These are phyloP conservation scores for Lactuca sativa DNA, from an alignment of 129 eudicot species.

Conservation along the genomic window DNA sequence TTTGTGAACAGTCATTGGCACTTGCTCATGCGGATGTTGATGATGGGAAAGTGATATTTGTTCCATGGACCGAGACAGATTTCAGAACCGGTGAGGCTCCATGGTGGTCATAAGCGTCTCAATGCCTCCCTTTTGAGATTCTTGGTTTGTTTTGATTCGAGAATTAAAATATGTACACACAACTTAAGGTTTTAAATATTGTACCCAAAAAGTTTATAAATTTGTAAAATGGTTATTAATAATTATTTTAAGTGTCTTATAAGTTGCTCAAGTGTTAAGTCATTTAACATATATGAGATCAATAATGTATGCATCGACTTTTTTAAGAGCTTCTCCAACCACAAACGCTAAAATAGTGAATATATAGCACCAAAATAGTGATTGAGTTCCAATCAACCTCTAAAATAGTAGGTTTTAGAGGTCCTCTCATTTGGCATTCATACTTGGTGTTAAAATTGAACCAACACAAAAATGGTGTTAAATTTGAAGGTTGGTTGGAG, in stretches of 20 bases:
- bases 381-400: too few species aligned
- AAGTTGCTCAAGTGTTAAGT: background rate
- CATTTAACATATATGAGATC: too few species aligned
- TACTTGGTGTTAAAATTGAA: too few species aligned
- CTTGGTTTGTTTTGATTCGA: constrained; percentile 14
- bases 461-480: too few species aligned
- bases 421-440: too few species aligned
- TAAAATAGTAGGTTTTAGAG: too few species aligned
- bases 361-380: too few species aligned
- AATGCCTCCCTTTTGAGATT: background rate
- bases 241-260: background rate
- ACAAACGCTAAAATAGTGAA: too few species aligned
- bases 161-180: constrained; percentile 30
- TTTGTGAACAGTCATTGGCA: constrained; percentile 74
- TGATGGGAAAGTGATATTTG: constrained; percentile 85
- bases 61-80: constrained; percentile 93
- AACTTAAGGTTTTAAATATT: constrained; percentile 22
- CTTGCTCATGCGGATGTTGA: constrained; percentile 90
- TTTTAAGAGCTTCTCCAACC: too few species aligned
- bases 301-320: too few species aligned
- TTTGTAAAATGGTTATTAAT: constrained; percentile 18
- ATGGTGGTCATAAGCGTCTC: constrained; percentile 69
- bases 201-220: constrained; percentile 23
- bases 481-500: too few species aligned
- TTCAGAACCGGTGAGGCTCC: constrained; percentile 95